Conservation (phyloP, 495 filamentous ascomycete species). For the Penicillium cinerascens region DNA sequence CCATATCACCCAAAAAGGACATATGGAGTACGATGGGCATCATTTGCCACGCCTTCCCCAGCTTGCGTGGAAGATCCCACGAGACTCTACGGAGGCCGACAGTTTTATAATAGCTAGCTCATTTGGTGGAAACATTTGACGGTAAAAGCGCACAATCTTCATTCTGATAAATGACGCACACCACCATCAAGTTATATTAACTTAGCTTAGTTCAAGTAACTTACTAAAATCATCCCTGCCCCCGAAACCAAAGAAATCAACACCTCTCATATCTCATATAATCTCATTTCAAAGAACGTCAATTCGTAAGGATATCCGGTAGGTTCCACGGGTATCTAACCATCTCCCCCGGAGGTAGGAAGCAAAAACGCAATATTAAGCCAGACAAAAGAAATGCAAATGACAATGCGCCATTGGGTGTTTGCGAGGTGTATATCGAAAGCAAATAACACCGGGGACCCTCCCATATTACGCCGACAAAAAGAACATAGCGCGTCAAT, state of each 20-base stretch:
- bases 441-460: slow-evolving; percentile 8
- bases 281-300: not conserved
- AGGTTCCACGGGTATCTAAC: slow-evolving; percentile 1
- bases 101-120: too few species aligned
- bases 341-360: not conserved
- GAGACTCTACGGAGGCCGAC: too few species aligned
- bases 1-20: too few species aligned
- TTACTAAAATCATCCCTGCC: too few species aligned
- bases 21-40: not conserved
- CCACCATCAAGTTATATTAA: not conserved
- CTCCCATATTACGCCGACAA: slow-evolving; percentile 13
- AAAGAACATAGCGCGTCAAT: slow-evolving; percentile 1
- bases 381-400: not conserved
- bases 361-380: not conserved
- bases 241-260: not conserved
- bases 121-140: not conserved
- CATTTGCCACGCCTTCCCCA: too few species aligned
- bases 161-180: not conserved
- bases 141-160: not conserved
- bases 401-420: slow-evolving; percentile 1
- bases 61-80: not conserved
- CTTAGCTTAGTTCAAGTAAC: not conserved
- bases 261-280: not conserved
- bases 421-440: slow-evolving; percentile 1
- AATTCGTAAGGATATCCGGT: slow-evolving; percentile 1